Base-by-base conservation (phyloP, 1,284 basidiomycete genomes). In the Dichomitus squalens region DNA sequence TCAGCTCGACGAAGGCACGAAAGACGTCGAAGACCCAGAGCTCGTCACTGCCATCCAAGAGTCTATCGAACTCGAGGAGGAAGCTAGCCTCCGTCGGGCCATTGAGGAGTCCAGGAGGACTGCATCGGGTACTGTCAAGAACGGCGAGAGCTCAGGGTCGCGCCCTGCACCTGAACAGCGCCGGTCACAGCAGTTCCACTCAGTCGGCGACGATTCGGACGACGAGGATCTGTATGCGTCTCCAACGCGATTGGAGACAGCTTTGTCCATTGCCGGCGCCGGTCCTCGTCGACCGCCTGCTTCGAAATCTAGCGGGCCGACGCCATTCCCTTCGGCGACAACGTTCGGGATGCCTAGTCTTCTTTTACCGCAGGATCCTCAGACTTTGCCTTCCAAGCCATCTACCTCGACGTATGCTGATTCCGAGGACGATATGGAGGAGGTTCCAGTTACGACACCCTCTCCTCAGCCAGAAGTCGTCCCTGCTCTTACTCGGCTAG, bases 191-290 rank as follows among this genome's bases (percentile, higher is more conserved):
- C 58, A 60, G 11, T 54, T 53, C 46, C 49, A 50, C 12, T 29
- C 54, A 4, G 36, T 57, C 23, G 52, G 49, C 41, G 59, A 57
- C 21, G 56, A 56, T 5, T 60, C 58, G 0, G 70, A 69, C 48
- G 73, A 73, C 41, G 76, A 79, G 16, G 73, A 77, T 31, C 71
- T 80, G 27, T 75, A 77, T 20, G 75, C 79, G 20, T 81, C 82
- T 7, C 80, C 79, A 0, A 83, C 77, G 33, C 77, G 85, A 21
- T 72, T 90, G 21, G 83, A 84, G 62, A 88, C 86, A 1, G 84
- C 81, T 1, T 70, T 90, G 29, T 79, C 86, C 9, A 83, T 90
- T 41, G 88, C 81, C 6, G 83, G 83, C 53, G 77, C 85, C 11
- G 76, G 76, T 9, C 76, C 77, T 21, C 25, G 65, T 35, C 64